A percentile compares a stretch with the other conserved stretches of the same genome.
Evolutionary conservation across 2,329 filamentous ascomycete genomes (phyloP).

Genomic region (Hirsutella minnesotensis): DNA sequence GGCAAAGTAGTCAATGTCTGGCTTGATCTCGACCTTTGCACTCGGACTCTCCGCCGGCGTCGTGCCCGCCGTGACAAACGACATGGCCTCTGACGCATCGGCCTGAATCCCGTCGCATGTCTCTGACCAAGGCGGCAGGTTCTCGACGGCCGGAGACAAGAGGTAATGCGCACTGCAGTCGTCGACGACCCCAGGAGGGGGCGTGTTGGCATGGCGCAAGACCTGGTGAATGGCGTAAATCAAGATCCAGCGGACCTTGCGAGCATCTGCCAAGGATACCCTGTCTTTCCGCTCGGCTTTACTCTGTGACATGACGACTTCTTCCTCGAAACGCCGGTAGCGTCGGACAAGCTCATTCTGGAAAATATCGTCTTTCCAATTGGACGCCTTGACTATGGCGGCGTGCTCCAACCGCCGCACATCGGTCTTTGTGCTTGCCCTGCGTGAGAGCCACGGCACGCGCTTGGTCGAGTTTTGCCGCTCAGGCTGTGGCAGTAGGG

Average conservation of each 20-base stretch:
- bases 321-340: constrained; percentile 60
- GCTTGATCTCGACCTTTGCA: constrained; percentile 32
- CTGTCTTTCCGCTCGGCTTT: constrained; percentile 46
- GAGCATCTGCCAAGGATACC: constrained; percentile 46
- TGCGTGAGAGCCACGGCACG: constrained; percentile 28
- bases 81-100: constrained; percentile 8
- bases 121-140: constrained; percentile 34
- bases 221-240: constrained; percentile 65
- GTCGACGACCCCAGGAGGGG: constrained; percentile 50
- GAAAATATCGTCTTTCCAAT: constrained; percentile 26
- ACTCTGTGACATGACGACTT: constrained; percentile 33
- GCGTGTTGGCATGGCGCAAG: constrained; percentile 50
- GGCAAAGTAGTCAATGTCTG: constrained; percentile 44
- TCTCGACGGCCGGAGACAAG: constrained; percentile 29
- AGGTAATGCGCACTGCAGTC: constrained; percentile 45
- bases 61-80: constrained; percentile 6
- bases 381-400: constrained; percentile 39
- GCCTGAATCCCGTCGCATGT: constrained; percentile 16
- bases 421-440: constrained; percentile 31
- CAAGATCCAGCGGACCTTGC: constrained; percentile 69
- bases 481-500: constrained; percentile 45
- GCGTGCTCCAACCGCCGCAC: constrained; percentile 37
- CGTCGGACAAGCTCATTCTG: constrained; percentile 50
- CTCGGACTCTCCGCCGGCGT: constrained; percentile 1
- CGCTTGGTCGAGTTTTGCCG: constrained; percentile 18